Conservation (phyloP, 2,329 filamentous ascomycete genomes). For the Paracoccidioides lutzii region DNA sequence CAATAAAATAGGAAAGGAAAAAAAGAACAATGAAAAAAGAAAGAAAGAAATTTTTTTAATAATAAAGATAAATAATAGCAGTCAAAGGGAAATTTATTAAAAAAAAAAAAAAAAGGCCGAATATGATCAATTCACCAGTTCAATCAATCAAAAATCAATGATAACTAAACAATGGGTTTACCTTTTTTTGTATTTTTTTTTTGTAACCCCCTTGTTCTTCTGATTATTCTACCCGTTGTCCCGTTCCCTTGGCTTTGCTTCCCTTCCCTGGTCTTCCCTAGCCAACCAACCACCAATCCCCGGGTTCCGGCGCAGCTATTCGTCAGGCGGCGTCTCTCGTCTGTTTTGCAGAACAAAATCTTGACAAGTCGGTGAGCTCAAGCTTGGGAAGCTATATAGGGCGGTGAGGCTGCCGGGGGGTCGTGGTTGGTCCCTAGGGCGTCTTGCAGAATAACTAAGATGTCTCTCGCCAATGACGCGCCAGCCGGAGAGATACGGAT, state of each 20-base stretch:
- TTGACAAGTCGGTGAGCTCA: background rate
- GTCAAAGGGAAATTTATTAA: too few relatives aligned
- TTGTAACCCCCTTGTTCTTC: background rate
- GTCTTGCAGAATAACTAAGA: background rate
- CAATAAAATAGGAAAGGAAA: too few relatives aligned
- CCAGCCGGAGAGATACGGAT: background rate
- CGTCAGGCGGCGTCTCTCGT: background rate
- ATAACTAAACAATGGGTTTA: too few relatives aligned
- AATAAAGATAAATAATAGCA: too few relatives aligned
- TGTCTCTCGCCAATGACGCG: background rate
- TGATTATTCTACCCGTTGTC: background rate
- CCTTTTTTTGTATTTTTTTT: background rate
- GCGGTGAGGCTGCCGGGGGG: background rate
- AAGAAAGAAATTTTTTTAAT: too few relatives aligned
- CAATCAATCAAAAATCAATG: too few relatives aligned
- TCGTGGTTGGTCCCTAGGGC: background rate
- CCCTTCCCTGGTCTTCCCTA: background rate
- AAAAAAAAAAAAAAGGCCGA: too few relatives aligned
- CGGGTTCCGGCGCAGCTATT: background rate
- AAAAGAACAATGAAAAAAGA: too few relatives aligned
- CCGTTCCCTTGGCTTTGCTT: background rate
- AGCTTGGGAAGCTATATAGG: background rate
- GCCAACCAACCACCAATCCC: background rate
- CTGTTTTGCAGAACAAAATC: background rate
- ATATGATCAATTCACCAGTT: too few relatives aligned